Conservation (phyloP, 306 rosid genomes). For the Prunus campanulata region DNA sequence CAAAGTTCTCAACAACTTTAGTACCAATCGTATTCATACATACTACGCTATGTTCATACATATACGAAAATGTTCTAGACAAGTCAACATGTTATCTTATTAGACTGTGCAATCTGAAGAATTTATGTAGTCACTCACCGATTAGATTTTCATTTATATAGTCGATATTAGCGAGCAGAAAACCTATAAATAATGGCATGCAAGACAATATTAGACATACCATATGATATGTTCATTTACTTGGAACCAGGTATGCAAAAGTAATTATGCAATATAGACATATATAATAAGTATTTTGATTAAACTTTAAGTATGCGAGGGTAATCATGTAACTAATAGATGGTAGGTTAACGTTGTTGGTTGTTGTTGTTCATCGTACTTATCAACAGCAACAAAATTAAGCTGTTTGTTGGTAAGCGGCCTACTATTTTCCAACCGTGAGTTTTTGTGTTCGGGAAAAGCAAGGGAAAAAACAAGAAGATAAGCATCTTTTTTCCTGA, state of each 20-base stretch:
- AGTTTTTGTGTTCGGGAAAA: constrained; percentile 6
- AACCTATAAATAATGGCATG: neutral
- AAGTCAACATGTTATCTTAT: too few species aligned
- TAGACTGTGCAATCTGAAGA: too few species aligned
- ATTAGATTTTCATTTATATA: too few species aligned
- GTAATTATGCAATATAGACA: neutral
- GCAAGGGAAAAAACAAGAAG: constrained; percentile 6
- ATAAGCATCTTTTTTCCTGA: constrained; percentile 24
- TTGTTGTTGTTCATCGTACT: constrained; percentile 24
- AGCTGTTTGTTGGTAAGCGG: constrained; percentile 65
- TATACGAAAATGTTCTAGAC: too few species aligned
- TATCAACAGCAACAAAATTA: constrained; percentile 33
- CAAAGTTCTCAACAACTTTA: too few species aligned
- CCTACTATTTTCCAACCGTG: constrained; percentile 32
- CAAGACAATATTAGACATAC: neutral
- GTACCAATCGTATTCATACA: too few species aligned
- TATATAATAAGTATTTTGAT: neutral
- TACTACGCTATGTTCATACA: neutral
- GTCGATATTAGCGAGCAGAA: neutral
- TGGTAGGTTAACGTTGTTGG: constrained; percentile 27
- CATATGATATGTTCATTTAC: neutral
- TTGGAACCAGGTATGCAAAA: neutral
- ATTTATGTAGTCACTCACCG: too few species aligned
- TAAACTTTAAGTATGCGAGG: constrained; percentile 7
- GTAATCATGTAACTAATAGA: constrained; percentile 6